Conservation (phyloP, 108 stramenopile species). For the Discostella stelligeroides region DNA sequence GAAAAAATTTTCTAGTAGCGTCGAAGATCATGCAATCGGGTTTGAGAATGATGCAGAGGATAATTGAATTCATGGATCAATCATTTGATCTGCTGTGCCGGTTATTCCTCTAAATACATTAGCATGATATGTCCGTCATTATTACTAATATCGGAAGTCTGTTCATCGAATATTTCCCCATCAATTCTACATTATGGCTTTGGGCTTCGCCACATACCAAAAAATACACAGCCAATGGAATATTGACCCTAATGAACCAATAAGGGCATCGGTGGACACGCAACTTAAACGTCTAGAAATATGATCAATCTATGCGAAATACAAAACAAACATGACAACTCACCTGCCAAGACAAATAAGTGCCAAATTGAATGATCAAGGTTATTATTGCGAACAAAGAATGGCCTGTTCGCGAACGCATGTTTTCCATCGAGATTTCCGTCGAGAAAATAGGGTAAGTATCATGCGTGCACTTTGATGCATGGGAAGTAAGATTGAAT, state of each 20-base stretch:
- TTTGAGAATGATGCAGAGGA: conserved; percentile 1
- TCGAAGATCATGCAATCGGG: conserved; percentile 11
- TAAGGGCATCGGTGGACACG: not conserved
- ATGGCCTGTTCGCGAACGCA: conserved; percentile 40
- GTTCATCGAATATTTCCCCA: too few relatives aligned
- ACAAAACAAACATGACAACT: conserved; percentile 5
- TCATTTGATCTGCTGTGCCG: too few relatives aligned
- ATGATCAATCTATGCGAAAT: not conserved
- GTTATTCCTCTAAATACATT: too few relatives aligned
- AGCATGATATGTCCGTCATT: too few relatives aligned
- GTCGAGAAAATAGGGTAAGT: not conserved
- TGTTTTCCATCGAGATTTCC: not conserved
- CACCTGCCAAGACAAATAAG: conserved; percentile 76
- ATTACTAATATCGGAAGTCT: too few relatives aligned
- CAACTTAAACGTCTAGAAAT: not conserved
- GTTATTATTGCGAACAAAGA: conserved; percentile 85
- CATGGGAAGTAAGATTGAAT: not conserved
- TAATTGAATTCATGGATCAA: not conserved
- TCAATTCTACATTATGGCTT: not conserved
- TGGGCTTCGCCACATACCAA: conserved; percentile 55
- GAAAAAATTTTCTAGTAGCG: conserved; percentile 31
- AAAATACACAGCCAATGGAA: conserved; percentile 80
- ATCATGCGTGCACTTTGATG: too few relatives aligned
- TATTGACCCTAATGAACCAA: conserved; percentile 26
- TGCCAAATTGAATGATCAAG: conserved; percentile 89